phyloP scores from a whole-genome alignment of 2,329 filamentous ascomycete species.

The Cryphonectria carpinicola region DNA sequence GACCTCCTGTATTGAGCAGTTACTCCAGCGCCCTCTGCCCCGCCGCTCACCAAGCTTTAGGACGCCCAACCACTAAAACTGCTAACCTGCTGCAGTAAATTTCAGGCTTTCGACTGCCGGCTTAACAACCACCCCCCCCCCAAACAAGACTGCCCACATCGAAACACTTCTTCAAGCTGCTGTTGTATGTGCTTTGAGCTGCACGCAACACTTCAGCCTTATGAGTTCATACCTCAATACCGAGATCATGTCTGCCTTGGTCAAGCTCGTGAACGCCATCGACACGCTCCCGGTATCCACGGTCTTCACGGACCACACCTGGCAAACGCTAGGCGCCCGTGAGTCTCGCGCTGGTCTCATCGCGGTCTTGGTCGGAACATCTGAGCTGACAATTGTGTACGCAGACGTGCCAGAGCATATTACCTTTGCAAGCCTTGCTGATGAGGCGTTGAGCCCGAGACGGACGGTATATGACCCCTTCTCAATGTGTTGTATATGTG shows the following conservation, averaged over 20 bases:
- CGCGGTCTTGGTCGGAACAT: not conserved
- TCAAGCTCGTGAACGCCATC: conserved; percentile 8
- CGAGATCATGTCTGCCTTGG: conserved; percentile 17
- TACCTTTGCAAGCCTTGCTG: conserved; percentile 14
- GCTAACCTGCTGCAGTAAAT: not conserved
- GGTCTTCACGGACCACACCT: conserved; percentile 15
- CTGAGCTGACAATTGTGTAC: conserved; percentile 11
- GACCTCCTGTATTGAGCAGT: not conserved
- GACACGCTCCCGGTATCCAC: not conserved
- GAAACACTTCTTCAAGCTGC: not conserved
- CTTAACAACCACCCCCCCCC: too few species aligned
- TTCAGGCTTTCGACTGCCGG: not conserved
- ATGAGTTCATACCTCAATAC: not conserved
- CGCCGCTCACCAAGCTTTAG: not conserved
- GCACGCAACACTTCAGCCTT: not conserved
- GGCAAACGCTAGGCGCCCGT: conserved; percentile 21
- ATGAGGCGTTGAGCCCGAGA: conserved; percentile 2
- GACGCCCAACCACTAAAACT: not conserved
- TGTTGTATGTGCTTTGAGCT: not conserved
- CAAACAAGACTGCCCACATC: not conserved
- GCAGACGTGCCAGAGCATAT: conserved; percentile 18
- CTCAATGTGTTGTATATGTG: not conserved
- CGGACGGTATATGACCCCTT: conserved; percentile 13
- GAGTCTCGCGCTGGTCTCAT: conserved; percentile 1
- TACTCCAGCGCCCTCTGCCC: not conserved